Percentiles rank a stretch among this genome's conserved stretches.
Evolutionary conservation across 192 early-diverging fungal genomes (phyloP).

Genomic region (Dissophora globulifera): DNA sequence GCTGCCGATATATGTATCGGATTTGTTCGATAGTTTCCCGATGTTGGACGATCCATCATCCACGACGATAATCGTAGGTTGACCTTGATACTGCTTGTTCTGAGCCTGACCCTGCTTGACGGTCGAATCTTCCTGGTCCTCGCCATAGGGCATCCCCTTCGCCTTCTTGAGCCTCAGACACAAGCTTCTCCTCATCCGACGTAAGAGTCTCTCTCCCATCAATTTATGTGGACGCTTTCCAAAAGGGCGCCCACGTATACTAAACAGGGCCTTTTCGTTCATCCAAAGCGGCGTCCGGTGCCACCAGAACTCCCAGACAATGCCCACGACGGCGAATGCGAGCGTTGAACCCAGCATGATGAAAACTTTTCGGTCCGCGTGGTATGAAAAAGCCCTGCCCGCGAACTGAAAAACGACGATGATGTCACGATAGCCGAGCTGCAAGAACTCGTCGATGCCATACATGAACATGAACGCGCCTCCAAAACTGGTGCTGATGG

Average conservation of each 20-base stretch:
- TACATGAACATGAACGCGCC: slow-evolving; percentile 61
- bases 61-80: too few species aligned
- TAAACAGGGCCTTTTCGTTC: slow-evolving; percentile 21
- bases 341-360: slow-evolving; percentile 33
- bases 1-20: too few species aligned
- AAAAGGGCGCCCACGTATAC: slow-evolving; percentile 43
- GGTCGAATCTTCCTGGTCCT: too few species aligned
- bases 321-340: slow-evolving; percentile 15
- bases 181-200: neutral
- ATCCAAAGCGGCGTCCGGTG: slow-evolving; percentile 32
- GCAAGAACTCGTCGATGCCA: slow-evolving; percentile 63
- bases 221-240: slow-evolving; percentile 29
- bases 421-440: slow-evolving; percentile 58
- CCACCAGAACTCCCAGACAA: slow-evolving; percentile 34
- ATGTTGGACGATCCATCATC: too few species aligned
- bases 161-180: too few species aligned
- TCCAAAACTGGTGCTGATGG: slow-evolving; percentile 55
- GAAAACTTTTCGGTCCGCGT: slow-evolving; percentile 15
- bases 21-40: too few species aligned
- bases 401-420: slow-evolving; percentile 27
- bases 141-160: too few species aligned
- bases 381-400: slow-evolving; percentile 21
- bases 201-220: slow-evolving; percentile 3
- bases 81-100: too few species aligned
- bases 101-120: too few species aligned